Percentiles rank a stretch among this genome's conserved stretches.
Conservation (phyloP, 805 yeast genomes). For the Lipomyces orientalis region DNA sequence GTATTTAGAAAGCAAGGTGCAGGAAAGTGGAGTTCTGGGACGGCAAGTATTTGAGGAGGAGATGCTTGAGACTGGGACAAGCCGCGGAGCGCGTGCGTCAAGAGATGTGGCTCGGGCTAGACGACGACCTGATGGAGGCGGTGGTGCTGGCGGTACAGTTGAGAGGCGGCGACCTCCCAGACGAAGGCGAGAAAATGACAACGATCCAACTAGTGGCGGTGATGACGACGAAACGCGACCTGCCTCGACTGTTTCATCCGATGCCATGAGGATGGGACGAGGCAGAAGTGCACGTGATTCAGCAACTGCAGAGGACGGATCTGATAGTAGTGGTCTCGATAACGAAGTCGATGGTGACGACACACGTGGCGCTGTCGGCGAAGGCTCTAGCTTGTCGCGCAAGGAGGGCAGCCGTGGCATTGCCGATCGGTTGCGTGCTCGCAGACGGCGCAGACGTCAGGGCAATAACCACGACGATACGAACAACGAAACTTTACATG, state of each 20-base stretch:
- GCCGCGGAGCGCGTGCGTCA: conserved; percentile 33
- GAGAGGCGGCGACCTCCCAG: conserved; percentile 8
- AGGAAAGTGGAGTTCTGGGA: conserved; percentile 65
- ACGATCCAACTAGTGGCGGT: neutral
- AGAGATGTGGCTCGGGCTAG: conserved; percentile 14
- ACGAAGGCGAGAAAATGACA: neutral
- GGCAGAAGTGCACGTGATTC: neutral
- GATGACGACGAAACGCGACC: neutral
- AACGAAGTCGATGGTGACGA: neutral
- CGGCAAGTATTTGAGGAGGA: conserved; percentile 60
- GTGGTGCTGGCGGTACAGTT: neutral
- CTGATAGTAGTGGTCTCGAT: conserved; percentile 6
- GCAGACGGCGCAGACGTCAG: neutral
- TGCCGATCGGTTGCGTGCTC: neutral
- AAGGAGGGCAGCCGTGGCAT: neutral
- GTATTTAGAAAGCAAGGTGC: conserved; percentile 55
- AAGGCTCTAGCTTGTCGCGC: neutral
- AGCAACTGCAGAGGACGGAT: neutral
- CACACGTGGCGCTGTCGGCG: neutral
- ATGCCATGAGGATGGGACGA: neutral
- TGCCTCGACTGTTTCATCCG: neutral
- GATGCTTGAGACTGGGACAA: conserved; percentile 37
- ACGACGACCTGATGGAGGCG: conserved; percentile 13
- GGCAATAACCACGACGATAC: neutral
- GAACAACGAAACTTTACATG: neutral